Base-by-base conservation (phyloP, 768 basidiomycete species). In the Tulasnella sp. region DNA sequence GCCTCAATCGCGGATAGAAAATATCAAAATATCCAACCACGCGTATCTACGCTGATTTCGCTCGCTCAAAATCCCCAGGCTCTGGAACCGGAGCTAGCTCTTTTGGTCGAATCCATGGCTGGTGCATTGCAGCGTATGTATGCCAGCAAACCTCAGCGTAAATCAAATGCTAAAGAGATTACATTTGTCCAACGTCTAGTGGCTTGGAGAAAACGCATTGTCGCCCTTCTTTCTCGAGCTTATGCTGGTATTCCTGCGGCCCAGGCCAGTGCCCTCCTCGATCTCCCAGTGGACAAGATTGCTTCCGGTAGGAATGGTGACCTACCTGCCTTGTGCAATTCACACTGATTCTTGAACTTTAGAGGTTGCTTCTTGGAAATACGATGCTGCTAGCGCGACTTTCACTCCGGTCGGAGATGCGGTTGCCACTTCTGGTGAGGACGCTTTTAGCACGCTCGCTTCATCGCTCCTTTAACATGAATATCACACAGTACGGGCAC, bases 241-340 rank as follows among this genome's bases (percentile, higher is more conserved):
- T 94, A 93, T 85, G 88, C 89, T 3, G 90, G 91, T 1, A 85
- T 94, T 34, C 89, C 90, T 18, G 81, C 91, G 16, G 79, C 88
- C 2, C 86, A 91, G 4, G 91, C 90, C 18, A 88, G 90, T 82
- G 85, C 82, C 40, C 93, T 93, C 83, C 87, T 94, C 60, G 91
- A 91, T 34, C 85, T 91, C 24, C 77, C 84, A 7, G 54, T 77
- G 1, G 86, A 88, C 18, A 83, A 85, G 69, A 81, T 88, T 2
- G 78, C 87, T 41, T 72, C 84, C 46, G 82, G 88, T 88, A 75
- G 8, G 74, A 44, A 37, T 14, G 11, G 11, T 40, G 24, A 24
- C 40, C 22, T 6, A 3, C 40, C 7, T 42, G 20, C 40, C 22
- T 24, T 44, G 9, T 14, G 44, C 7, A 22, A 42, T 42, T 18